A percentile compares a stretch with the other conserved stretches of the same genome.
Evolutionary conservation across 1,284 basidiomycete species (phyloP).

Genomic region (Moniliella sp.): DNA sequence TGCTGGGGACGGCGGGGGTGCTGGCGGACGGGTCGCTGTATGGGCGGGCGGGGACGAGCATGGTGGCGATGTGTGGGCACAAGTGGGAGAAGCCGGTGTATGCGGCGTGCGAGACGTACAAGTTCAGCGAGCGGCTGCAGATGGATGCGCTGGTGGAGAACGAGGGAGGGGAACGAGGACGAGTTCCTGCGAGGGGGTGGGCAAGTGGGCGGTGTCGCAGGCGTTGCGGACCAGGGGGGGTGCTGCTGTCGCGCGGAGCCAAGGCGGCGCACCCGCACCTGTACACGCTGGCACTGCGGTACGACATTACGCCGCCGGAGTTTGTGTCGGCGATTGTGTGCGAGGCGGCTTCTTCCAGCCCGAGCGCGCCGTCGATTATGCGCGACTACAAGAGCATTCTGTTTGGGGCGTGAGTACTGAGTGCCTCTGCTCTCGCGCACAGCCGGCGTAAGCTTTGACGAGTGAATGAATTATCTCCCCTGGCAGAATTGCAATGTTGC

Average conservation of each 20-base stretch:
- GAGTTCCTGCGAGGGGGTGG: neutral
- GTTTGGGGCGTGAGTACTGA: neutral
- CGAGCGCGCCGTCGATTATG: conserved; percentile 27
- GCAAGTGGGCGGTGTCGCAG: neutral
- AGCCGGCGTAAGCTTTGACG: neutral
- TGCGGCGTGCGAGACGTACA: conserved; percentile 94
- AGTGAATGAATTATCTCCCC: neutral
- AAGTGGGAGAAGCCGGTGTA: conserved; percentile 72
- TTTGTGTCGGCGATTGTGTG: conserved; percentile 26
- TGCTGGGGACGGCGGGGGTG: conserved; percentile 78
- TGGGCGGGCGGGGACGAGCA: conserved; percentile 76
- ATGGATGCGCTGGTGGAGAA: conserved; percentile 89
- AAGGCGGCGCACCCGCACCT: neutral
- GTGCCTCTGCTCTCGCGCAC: neutral
- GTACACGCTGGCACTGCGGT: conserved; percentile 24
- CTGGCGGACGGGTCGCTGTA: conserved; percentile 86
- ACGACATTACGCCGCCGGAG: conserved; percentile 28
- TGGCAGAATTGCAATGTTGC: neutral
- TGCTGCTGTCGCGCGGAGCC: neutral
- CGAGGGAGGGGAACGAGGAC: conserved; percentile 50
- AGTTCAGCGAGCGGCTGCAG: conserved; percentile 78
- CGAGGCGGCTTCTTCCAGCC: conserved; percentile 28
- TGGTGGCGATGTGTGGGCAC: conserved; percentile 87
- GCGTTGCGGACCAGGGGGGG: neutral
- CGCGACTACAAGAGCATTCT: conserved; percentile 30